Evolutionary conservation across 1,284 basidiomycete species (phyloP), one percentile per base, ranked within the genome.

Genomic region (Farysia itapuensis): DNA sequence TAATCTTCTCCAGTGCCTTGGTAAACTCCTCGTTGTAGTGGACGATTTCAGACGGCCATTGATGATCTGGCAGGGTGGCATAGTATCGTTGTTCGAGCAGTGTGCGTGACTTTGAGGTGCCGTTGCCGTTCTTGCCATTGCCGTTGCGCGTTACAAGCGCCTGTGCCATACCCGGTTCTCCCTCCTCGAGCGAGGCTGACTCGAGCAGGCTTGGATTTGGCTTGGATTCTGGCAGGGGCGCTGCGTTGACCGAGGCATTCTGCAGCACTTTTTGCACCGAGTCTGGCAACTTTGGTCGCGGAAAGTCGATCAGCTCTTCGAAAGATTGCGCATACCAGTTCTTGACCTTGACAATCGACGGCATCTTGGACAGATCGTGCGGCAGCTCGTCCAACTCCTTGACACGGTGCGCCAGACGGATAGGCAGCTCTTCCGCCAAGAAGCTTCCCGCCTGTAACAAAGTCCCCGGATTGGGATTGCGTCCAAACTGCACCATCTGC

Each of bases 281-380:
- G 8, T 72, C 69, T 16, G 74, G 64, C 4, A 76, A 58, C 21
- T 39, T 33, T 0, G 74, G 74, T 24, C 57, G 54, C 30, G 74
- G 74, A 30, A 75, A 76, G 32, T 69, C 51, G 49, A 76, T 57
- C 24, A 76, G 70, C 46, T 76, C 74, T 41, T 97, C 89, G 73
- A 98, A 98, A 14, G 90, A 93, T 80, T 98, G 90, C 0, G 93
- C 94, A 76, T 98, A 98, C 94, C 94, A 98, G 74, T 95, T 87
- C 81, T 94, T 94, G 61, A 98, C 94, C 74, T 89, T 91, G 61
- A 87, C 85, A 64, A 98, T 97, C 35, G 88, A 90, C 0, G 88
- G 86, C 93, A 95, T 96, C 47, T 86, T 84, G 70, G 86, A 87
- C 51, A 98, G 82, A 40, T 90, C 87, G 78, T 96, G 89, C 0